Base-by-base conservation (phyloP, 495 filamentous ascomycete species). In the Penicillium egyptiacum region DNA sequence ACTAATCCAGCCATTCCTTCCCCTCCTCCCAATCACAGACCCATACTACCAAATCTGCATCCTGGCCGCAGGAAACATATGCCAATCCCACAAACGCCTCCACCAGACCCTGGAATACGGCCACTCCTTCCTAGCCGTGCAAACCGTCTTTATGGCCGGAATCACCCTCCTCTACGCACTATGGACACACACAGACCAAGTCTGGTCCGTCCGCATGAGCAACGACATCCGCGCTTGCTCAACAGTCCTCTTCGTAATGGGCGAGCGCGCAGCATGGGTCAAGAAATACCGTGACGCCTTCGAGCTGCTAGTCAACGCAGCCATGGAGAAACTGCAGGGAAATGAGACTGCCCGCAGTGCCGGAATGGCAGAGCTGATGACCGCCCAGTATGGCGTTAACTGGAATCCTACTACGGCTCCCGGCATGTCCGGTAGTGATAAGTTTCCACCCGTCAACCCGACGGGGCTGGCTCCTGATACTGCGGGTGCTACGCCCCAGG, bases 151-250 rank as follows among this genome's bases (percentile, higher is more conserved):
- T 60, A 79, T 83, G 63, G 74, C 79, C 1, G 79, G 80, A 0
- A 77, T 83, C 17, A 83, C 79, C 1, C 67, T 83, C 17, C 72
- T 81, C 23, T 81, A 80, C 52, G 75, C 75, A 0, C 63, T 79
- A 16, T 79, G 75, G 74, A 76, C 72, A 10, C 74, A 78, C 43
- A 74, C 75, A 11, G 72, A 74, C 17, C 60, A 72, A 48, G 71
- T 82, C 40, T 83, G 79, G 79, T 79, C 78, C 20, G 70, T 81
- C 22, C 72, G 71, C 22, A 77, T 81, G 58, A 79, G 76, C 59
- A 81, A 81, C 56, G 77, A 83, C 37, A 79, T 81, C 45, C 76
- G 80, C 44, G 80, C 79, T 22, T 83, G 78, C 69, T 81, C 79
- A 5, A 73, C 77, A 2, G 79, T 81, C 0, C 66, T 83, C 8